These are phyloP conservation scores for Diversispora epigaea DNA, from an alignment of 192 early-diverging fungal genomes.

Conservation along the genomic window DNA sequence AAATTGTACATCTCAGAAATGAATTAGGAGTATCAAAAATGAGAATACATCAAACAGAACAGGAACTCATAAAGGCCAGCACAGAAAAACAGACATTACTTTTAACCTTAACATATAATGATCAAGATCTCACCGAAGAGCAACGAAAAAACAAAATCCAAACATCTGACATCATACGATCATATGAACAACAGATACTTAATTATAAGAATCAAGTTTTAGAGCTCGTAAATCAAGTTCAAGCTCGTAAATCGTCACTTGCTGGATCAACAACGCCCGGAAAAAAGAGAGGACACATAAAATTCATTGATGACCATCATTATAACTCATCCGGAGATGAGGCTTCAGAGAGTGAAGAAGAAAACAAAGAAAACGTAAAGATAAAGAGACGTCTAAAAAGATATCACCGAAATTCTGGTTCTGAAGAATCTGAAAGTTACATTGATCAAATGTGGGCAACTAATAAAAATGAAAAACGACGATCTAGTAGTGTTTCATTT, in stretches of 20 bases:
- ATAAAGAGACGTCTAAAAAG: not conserved
- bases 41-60: constrained; percentile 43
- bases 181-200: constrained; percentile 35
- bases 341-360: not conserved
- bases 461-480: constrained; percentile 13
- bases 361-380: not conserved
- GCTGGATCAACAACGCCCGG: not conserved
- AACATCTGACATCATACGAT: constrained; percentile 40
- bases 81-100: constrained; percentile 55
- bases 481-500: constrained; percentile 26
- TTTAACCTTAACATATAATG: constrained; percentile 47
- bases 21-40: constrained; percentile 50
- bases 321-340: not conserved
- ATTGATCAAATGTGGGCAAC: constrained; percentile 29
- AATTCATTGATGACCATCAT: constrained; percentile 15
- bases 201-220: constrained; percentile 38
- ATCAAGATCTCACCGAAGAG: constrained; percentile 40
- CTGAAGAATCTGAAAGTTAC: constrained; percentile 19
- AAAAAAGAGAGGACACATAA: constrained; percentile 13
- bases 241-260: constrained; percentile 34
- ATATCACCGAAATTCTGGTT: too few relatives aligned
- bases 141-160: constrained; percentile 42
- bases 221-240: too few relatives aligned
- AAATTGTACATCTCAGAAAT: constrained; percentile 42
- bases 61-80: constrained; percentile 42